These are phyloP conservation scores for Cladophialophora psammophila DNA, from an alignment of 2,329 filamentous ascomycete genomes.

Conservation along the genomic window DNA sequence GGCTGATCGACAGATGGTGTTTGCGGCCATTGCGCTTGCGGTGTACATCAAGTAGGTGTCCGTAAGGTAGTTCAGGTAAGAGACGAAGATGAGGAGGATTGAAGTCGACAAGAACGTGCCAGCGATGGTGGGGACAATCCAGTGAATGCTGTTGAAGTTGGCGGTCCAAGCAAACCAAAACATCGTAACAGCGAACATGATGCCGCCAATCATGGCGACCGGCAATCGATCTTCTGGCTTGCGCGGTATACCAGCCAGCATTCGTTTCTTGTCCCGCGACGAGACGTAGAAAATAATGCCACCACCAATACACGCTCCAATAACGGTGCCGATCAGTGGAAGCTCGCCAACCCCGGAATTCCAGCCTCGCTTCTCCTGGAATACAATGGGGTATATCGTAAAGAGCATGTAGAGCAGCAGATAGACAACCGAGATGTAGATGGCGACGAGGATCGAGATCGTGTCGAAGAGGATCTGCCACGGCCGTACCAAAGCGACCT, in stretches of 20 bases:
- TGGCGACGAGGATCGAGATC: constrained; percentile 56
- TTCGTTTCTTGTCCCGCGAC: constrained; percentile 29
- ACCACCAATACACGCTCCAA: constrained; percentile 58
- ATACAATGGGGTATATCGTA: constrained; percentile 63
- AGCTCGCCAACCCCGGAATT: constrained; percentile 57
- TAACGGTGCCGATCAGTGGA: constrained; percentile 59
- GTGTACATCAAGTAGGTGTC: constrained; percentile 55
- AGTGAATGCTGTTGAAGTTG: constrained; percentile 52
- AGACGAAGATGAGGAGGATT: constrained; percentile 53
- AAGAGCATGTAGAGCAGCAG: constrained; percentile 66
- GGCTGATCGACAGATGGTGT: constrained; percentile 55
- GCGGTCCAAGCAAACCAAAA: constrained; percentile 70
- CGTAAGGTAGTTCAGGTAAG: constrained; percentile 53
- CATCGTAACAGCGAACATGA: constrained; percentile 63
- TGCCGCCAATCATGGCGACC: constrained; percentile 57
- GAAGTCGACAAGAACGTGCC: constrained; percentile 52
- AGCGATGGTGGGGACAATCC: constrained; percentile 57
- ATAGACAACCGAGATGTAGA: constrained; percentile 61
- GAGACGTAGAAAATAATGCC: constrained; percentile 40
- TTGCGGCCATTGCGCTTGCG: constrained; percentile 54
- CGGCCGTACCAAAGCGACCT: constrained; percentile 59
- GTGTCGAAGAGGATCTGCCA: constrained; percentile 59
- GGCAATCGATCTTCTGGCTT: constrained; percentile 55
- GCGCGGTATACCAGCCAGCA: constrained; percentile 29
- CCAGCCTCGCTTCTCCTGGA: constrained; percentile 55